Evolutionary conservation across 225 moss, liverwort and hornwort genomes (phyloP).

Genomic region (Sphagnum tenellum): DNA sequence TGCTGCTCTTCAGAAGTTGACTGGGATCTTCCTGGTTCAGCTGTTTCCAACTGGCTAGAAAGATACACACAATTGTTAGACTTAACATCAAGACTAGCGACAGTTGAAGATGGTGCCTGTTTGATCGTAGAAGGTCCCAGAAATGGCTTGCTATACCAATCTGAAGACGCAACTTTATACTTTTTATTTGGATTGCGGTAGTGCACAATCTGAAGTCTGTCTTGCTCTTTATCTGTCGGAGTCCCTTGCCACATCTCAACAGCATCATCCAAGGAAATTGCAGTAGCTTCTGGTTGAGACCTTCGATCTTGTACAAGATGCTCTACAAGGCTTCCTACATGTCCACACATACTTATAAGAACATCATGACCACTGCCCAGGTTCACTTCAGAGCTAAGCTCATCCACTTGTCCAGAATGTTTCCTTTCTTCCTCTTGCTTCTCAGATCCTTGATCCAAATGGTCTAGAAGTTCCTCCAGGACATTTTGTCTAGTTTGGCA

Average conservation of each 20-base stretch:
- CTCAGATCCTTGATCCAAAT: neutral
- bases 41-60: neutral
- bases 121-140: conserved; percentile 28
- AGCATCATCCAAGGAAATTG: conserved; percentile 47
- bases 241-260: conserved; percentile 38
- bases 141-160: conserved; percentile 18
- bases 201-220: conserved; percentile 18
- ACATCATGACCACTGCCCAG: conserved; percentile 19
- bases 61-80: too few relatives aligned
- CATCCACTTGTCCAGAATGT: conserved; percentile 8
- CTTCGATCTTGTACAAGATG: conserved; percentile 18
- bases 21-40: conserved; percentile 6
- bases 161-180: neutral
- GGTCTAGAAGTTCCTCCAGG: neutral
- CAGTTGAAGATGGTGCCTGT: conserved; percentile 6
- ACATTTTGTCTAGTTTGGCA: too few relatives aligned
- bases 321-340: conserved; percentile 27
- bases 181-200: conserved; percentile 29
- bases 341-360: conserved; percentile 31
- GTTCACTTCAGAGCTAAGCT: neutral
- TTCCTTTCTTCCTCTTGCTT: conserved; percentile 3
- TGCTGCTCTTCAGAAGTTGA: conserved; percentile 6
- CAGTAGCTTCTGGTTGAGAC: conserved; percentile 12
- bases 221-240: conserved; percentile 2
- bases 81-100: conserved; percentile 2